Percentiles rank a stretch among this genome's conserved stretches.
Conservation (phyloP, 1,139 yeast species). For the Taphrina communis region DNA sequence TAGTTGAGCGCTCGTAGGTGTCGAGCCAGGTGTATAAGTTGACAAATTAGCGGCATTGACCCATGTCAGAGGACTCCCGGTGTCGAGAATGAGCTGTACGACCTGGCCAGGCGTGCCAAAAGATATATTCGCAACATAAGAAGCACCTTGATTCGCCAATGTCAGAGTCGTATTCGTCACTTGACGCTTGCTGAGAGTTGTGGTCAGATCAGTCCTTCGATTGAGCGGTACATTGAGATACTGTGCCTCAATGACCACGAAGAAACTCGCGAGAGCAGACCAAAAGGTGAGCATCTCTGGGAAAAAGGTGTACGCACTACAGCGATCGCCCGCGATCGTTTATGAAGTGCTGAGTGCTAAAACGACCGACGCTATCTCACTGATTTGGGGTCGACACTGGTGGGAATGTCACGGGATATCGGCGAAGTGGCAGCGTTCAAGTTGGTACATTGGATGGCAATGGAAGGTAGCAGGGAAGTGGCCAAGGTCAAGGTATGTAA, state of each 20-base stretch:
- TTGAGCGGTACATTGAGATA: constrained; percentile 24
- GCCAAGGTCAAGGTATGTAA: too few relatives aligned
- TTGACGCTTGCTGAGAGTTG: constrained; percentile 26
- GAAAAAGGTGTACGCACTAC: too few relatives aligned
- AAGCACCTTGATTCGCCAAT: constrained; percentile 12
- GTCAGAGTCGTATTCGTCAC: constrained; percentile 19
- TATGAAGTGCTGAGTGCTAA: too few relatives aligned
- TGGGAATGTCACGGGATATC: too few relatives aligned
- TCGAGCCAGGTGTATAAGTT: constrained; percentile 25
- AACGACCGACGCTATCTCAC: too few relatives aligned
- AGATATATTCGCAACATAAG: constrained; percentile 30
- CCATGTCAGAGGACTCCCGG: constrained; percentile 43
- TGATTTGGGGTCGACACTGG: too few relatives aligned
- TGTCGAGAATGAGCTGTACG: constrained; percentile 38
- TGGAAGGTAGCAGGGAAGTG: too few relatives aligned
- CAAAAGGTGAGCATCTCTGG: neutral
- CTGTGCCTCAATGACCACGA: constrained; percentile 4
- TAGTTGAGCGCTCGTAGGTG: constrained; percentile 26
- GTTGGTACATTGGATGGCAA: too few relatives aligned
- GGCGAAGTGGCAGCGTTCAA: too few relatives aligned
- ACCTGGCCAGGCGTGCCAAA: constrained; percentile 37
- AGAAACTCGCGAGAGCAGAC: neutral
- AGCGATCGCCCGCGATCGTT: too few relatives aligned
- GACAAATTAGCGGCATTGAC: constrained; percentile 38
- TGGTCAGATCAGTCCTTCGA: neutral